These are phyloP conservation scores for Ceratorhiza oryzae-sativae DNA, from an alignment of 1,284 basidiomycete species.

Conservation along the genomic window DNA sequence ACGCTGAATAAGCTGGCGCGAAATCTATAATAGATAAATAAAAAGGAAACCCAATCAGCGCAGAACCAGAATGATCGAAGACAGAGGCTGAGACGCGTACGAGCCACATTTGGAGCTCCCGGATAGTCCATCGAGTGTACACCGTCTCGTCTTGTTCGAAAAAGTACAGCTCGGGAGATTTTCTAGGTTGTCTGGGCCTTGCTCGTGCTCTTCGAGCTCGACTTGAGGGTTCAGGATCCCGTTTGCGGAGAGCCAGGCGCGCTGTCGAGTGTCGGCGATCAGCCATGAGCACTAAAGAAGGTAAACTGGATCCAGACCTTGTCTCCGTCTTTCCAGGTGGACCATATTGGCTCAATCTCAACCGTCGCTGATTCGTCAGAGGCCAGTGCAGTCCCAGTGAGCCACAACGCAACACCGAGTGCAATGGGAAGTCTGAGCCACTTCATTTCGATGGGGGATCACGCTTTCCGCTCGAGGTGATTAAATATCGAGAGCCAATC, in stretches of 20 bases:
- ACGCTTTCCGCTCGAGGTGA: neutral
- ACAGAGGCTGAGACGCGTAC: neutral
- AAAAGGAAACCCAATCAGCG: neutral
- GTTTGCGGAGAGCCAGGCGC: conserved; percentile 24
- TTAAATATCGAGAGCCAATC: neutral
- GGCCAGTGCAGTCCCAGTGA: neutral
- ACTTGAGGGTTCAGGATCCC: conserved; percentile 3
- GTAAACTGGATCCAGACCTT: neutral
- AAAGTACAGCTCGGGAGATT: conserved; percentile 13
- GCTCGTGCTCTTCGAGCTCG: conserved; percentile 14
- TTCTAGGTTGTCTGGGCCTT: conserved; percentile 5
- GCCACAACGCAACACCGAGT: neutral
- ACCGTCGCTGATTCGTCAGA: neutral
- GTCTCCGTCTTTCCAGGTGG: conserved; percentile 27
- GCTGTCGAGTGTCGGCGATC: too few relatives aligned
- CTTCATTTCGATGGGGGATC: neutral
- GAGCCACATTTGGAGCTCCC: conserved; percentile 19
- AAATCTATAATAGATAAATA: neutral
- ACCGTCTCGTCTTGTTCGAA: conserved; percentile 22
- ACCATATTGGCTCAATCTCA: conserved; percentile 1
- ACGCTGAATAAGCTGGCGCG: neutral
- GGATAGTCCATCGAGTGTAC: neutral
- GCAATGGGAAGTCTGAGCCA: neutral
- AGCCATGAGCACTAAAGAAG: too few relatives aligned
- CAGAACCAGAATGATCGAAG: neutral